These are phyloP conservation scores for Torulaspora indica DNA, from an alignment of 805 yeast genomes.

Conservation along the genomic window DNA sequence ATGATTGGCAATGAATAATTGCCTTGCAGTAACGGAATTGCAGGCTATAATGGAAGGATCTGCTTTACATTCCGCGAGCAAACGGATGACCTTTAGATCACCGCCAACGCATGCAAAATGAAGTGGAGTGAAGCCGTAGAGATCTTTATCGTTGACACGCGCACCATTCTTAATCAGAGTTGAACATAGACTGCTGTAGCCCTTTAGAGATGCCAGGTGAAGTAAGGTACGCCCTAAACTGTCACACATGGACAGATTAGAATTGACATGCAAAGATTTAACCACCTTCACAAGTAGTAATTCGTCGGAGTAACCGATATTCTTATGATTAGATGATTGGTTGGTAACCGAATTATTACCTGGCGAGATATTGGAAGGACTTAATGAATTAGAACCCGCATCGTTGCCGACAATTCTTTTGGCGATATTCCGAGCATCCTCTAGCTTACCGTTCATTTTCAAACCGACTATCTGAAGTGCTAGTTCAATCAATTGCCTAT, in stretches of 20 bases:
- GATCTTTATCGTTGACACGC: conserved; percentile 66
- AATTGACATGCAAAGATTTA: conserved; percentile 62
- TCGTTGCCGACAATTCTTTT: conserved; percentile 73
- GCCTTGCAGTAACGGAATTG: conserved; percentile 43
- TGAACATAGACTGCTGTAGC: conserved; percentile 56
- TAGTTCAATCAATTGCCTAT: conserved; percentile 86
- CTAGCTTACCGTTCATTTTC: conserved; percentile 93
- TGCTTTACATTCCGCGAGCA: conserved; percentile 62
- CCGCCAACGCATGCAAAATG: conserved; percentile 82
- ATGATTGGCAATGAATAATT: conserved; percentile 34
- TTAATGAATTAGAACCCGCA: conserved; percentile 27
- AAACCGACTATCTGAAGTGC: conserved; percentile 95
- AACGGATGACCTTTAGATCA: conserved; percentile 56
- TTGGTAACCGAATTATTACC: conserved; percentile 9
- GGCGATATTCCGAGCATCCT: conserved; percentile 92
- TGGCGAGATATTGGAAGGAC: conserved; percentile 17
- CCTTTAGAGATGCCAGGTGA: conserved; percentile 78
- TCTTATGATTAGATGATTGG: conserved; percentile 7
- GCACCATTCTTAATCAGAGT: conserved; percentile 64
- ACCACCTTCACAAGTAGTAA: conserved; percentile 46
- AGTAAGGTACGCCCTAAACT: conserved; percentile 80
- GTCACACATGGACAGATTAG: conserved; percentile 80
- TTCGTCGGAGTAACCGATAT: conserved; percentile 35
- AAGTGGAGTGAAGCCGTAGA: conserved; percentile 79
- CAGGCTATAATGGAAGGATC: conserved; percentile 48